A percentile compares a stretch with the other conserved stretches of the same genome.
These are phyloP conservation scores for Aspergillus bridgeri DNA, from an alignment of 495 filamentous ascomycete species.

Conservation along the genomic window DNA sequence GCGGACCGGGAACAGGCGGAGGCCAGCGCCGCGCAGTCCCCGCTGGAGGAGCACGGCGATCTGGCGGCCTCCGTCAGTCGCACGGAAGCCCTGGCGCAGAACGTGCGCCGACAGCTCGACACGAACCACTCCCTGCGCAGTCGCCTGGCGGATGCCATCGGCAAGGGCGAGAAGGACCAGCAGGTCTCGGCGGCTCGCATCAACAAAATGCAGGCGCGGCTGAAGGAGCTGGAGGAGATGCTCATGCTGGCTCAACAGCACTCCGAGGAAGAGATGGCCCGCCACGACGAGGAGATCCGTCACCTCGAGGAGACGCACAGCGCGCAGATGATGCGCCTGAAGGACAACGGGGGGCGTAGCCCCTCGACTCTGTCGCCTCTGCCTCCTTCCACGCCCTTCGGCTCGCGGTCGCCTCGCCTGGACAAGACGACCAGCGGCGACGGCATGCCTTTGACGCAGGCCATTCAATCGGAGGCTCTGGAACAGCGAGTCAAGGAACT, in stretches of 20 bases:
- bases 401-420: constrained; percentile 52
- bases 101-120: constrained; percentile 74
- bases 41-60: constrained; percentile 63
- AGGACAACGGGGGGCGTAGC: constrained; percentile 45
- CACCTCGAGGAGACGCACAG: constrained; percentile 73
- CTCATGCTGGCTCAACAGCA: constrained; percentile 78
- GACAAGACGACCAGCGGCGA: constrained; percentile 56
- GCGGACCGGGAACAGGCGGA: constrained; percentile 71
- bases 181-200: constrained; percentile 74
- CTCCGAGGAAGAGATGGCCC: constrained; percentile 76
- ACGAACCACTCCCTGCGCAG: constrained; percentile 70
- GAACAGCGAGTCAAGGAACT: constrained; percentile 75
- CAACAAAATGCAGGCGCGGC: constrained; percentile 71
- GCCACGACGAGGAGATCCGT: constrained; percentile 82
- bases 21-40: constrained; percentile 57
- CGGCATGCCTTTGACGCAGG: constrained; percentile 56
- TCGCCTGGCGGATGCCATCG: constrained; percentile 82
- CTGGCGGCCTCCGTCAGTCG: constrained; percentile 67
- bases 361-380: constrained; percentile 39
- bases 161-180: constrained; percentile 82
- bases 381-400: constrained; percentile 63
- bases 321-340: constrained; percentile 72
- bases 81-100: constrained; percentile 69
- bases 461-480: constrained; percentile 65
- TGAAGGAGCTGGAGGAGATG: constrained; percentile 79